These are phyloP conservation scores for Cinnamomum micranthum DNA, from an alignment of 164 flowering plant genomes.

Conservation along the genomic window DNA sequence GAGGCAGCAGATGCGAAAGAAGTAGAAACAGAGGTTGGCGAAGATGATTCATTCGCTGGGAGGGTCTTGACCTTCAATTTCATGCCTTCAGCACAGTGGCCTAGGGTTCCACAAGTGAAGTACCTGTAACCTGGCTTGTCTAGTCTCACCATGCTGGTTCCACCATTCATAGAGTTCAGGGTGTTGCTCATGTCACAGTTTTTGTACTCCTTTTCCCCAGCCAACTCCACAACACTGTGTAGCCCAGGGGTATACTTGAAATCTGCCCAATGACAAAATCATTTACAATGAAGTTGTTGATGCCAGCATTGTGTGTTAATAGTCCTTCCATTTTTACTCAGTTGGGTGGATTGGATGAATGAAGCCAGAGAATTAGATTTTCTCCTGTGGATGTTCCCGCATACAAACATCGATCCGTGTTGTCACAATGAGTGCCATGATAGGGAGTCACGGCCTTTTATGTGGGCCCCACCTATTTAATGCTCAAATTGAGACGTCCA, in stretches of 20 bases:
- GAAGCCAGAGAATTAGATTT: no score
- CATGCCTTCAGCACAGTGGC: constrained; percentile 72
- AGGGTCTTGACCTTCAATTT: constrained; percentile 53
- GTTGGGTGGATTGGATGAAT: no score
- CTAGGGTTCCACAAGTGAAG: constrained; percentile 64
- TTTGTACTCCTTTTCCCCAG: constrained; percentile 45
- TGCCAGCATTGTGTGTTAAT: no score
- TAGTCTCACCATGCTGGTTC: constrained; percentile 49
- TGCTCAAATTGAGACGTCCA: background rate
- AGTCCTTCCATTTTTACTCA: no score
- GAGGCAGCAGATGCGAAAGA: constrained; percentile 1
- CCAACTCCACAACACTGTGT: constrained; percentile 66
- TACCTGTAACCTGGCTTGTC: constrained; percentile 54
- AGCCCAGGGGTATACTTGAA: constrained; percentile 64
- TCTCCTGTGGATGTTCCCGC: background rate
- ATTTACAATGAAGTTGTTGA: no score
- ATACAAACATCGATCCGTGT: background rate
- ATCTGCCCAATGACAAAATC: constrained; percentile 24
- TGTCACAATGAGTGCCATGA: background rate
- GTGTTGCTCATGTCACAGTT: constrained; percentile 44
- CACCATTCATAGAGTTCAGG: constrained; percentile 43
- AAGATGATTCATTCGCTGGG: constrained; percentile 12
- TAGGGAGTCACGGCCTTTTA: no score
- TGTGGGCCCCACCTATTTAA: background rate
- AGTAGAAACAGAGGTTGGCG: constrained; percentile 14